Evolutionary conservation across 805 yeast species (phyloP), one percentile per base, ranked within the genome.

Genomic region (Ogataea parapolymorpha): DNA sequence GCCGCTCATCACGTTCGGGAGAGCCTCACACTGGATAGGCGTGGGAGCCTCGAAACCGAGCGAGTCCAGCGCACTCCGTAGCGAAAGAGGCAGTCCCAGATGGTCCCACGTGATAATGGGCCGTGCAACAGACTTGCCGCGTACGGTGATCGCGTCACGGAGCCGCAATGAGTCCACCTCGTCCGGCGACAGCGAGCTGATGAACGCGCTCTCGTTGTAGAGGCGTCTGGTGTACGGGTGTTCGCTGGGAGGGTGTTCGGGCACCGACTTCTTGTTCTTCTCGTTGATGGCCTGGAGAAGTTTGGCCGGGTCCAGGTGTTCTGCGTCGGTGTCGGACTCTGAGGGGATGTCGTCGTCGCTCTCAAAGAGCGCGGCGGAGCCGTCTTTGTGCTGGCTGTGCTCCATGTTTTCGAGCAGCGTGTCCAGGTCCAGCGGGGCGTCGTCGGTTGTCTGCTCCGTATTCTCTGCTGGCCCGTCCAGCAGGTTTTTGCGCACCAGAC

Each of bases 1-100:
- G 1, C 98, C 98, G 2, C 82, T 70, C 95, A 91, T 85, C 15
- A 89, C 79, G 0, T 89, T 84, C 0, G 99, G 98, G 16, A 90
- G 70, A 0, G 96, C 89, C 54, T 89, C 96, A 0, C 89, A 72
- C 61, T 93, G 99, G 40, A 93, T 88, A 0, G 96, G 77, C 0
- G 97, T 86, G 1, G 98, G 96, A 2, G 64, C 56, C 0, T 62
- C 67, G 56, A 77, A 90, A 6, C 68, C 59, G 8, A 83, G 59
- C 11, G 66, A 66, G 3, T 72, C 68, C 6, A 91, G 66, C 0
- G 79, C 70, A 2, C 71, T 62, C 66, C 77, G 67, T 1, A 81
- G 70, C 1, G 72, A 68, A 0, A 77, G 63, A 0, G 95, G 82
- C 1, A 93, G 67, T 0, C 96, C 96, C 41, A 89, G 66, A 46